Evolutionary conservation across 2,329 filamentous ascomycete species (phyloP).

Genomic region (Clonostachys rosea): DNA sequence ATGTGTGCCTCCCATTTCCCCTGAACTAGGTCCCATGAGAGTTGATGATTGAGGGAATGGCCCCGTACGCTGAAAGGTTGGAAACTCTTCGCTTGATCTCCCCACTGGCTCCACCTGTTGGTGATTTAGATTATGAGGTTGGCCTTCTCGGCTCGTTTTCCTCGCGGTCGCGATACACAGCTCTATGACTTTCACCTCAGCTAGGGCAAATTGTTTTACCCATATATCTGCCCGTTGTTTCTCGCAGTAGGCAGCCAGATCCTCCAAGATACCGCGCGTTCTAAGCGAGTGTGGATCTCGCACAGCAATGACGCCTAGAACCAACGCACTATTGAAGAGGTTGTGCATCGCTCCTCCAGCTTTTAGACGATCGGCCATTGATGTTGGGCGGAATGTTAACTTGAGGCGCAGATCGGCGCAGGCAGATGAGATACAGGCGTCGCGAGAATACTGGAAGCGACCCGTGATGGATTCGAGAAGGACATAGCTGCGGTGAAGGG

Average conservation of each 20-base stretch:
- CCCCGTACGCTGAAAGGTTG: too few relatives aligned
- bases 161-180: constrained; percentile 21
- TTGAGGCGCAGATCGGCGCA: constrained; percentile 26
- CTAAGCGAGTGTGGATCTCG: constrained; percentile 7
- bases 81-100: too few relatives aligned
- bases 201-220: constrained; percentile 31
- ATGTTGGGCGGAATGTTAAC: constrained; percentile 8
- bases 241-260: constrained; percentile 32
- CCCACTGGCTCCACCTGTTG: too few relatives aligned
- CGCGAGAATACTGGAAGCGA: constrained; percentile 27
- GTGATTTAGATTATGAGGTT: too few relatives aligned
- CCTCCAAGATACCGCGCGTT: constrained; percentile 23
- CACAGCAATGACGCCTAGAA: constrained; percentile 21
- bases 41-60: background rate
- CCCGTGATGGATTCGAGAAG: constrained; percentile 32
- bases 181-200: constrained; percentile 34
- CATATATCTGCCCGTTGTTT: constrained; percentile 30
- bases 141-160: too few relatives aligned
- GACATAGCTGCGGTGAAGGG: constrained; percentile 29
- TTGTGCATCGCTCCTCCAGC: constrained; percentile 20
- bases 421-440: constrained; percentile 31
- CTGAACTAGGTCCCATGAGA: too few relatives aligned
- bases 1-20: too few relatives aligned
- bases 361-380: constrained; percentile 21
- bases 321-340: constrained; percentile 34